Evolutionary conservation across 225 moss, liverwort and hornwort species (phyloP), one percentile per base, ranked within the genome.

Genomic region (Pseudoscleropodium purum): DNA sequence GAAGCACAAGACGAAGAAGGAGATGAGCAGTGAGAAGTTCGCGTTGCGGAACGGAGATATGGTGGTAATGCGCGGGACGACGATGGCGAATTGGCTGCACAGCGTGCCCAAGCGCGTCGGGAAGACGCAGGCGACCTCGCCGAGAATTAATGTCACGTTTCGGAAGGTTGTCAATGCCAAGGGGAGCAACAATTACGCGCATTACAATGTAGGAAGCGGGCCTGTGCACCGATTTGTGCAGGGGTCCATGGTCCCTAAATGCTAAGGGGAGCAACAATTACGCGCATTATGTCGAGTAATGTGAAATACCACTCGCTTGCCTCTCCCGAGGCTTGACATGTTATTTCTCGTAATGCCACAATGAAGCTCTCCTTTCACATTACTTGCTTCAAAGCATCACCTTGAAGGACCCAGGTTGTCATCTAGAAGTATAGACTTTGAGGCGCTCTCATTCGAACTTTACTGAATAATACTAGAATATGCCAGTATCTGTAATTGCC

Each of bases 11-110:
- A 89, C 86, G 84, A 93, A 59, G 72, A 91, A 91, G 88, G 89
- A 88, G 11, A 86, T 81, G 80, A 47, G 76, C 26, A 57, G 76
- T 4, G 91, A 94, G 90, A 93, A 94, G 18, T 93, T 93, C 14
- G 69, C 84, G 9, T 89, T 94, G 67, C 87, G 84, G 14, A 91
- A 84, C 10, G 94, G 94, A 15, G 94, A 94, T n/a, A 91, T 94
- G 93, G 93, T 94, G 80, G 94, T 94, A 84, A 94, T 94, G 93
- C 92, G 91, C 21, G 93, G 94, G 45, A 90, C 93, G 18, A 94
- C 94, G 11, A 90, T 90, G 64, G 89, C 91, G 16, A 91, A 93
- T 70, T 94, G 94, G 94, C 34, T 94, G 81, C 94, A 94, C 81
- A 81, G 94, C 64, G 76, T 94, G 51, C 94, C 94, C n/a, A 94